phyloP scores from a whole-genome alignment of 2,329 filamentous ascomycete species.

The Phaeosphaeria sp. region DNA sequence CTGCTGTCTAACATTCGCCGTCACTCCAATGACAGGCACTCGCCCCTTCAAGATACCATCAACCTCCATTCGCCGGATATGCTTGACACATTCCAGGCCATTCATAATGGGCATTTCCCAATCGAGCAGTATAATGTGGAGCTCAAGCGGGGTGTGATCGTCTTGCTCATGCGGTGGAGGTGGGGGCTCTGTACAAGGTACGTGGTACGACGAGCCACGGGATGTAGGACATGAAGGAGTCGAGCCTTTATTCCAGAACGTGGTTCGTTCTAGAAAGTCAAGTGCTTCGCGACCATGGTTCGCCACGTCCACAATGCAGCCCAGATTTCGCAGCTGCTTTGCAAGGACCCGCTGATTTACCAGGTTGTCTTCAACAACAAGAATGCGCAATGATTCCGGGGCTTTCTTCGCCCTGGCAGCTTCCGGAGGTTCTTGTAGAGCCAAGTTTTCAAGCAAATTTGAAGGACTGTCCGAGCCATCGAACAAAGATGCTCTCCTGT shows the following conservation, averaged over 20 bases:
- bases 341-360: constrained; percentile 52
- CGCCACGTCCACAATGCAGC: constrained; percentile 47
- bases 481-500: not conserved
- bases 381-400: constrained; percentile 27
- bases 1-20: constrained; percentile 43
- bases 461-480: constrained; percentile 2
- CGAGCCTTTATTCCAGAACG: constrained; percentile 25
- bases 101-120: constrained; percentile 46
- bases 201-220: constrained; percentile 37
- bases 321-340: constrained; percentile 47
- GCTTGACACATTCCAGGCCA: constrained; percentile 32
- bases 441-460: constrained; percentile 9
- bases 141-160: constrained; percentile 10
- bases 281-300: constrained; percentile 49
- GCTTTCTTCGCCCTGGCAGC: constrained; percentile 6
- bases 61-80: constrained; percentile 35
- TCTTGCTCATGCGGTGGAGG: not conserved
- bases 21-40: constrained; percentile 43
- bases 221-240: constrained; percentile 54
- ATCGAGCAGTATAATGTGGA: constrained; percentile 40
- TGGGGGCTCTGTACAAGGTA: constrained; percentile 9
- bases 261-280: constrained; percentile 39
- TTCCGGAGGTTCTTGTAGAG: constrained; percentile 10
- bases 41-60: constrained; percentile 24
- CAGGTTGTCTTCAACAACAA: too few species aligned